A percentile compares a stretch with the other conserved stretches of the same genome.
phyloP scores from a whole-genome alignment of 345 rosid genomes.

The Excoecaria agallocha region DNA sequence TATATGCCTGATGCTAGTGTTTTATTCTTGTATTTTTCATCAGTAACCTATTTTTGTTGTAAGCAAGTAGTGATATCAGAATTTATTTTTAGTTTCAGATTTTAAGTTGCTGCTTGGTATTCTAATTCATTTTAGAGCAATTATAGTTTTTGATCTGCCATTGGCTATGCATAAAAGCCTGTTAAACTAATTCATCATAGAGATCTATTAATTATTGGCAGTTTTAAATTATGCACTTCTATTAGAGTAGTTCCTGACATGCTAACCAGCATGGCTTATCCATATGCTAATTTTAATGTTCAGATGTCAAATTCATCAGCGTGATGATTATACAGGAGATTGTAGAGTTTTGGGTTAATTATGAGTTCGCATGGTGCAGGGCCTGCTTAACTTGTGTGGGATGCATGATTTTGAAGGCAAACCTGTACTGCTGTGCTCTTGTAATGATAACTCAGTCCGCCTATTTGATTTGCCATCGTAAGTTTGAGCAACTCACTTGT shows the following conservation, averaged over 20 bases:
- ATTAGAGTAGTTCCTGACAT: not conserved
- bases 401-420: slow-evolving; percentile 78
- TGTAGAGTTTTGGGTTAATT: not conserved
- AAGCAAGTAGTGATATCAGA: not conserved
- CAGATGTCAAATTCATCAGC: not conserved
- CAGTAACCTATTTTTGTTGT: not conserved
- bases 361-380: slow-evolving; percentile 43
- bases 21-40: not conserved
- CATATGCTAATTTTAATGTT: not conserved
- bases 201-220: not conserved
- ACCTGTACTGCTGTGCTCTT: slow-evolving; percentile 75
- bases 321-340: not conserved
- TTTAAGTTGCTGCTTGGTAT: not conserved
- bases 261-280: not conserved
- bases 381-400: slow-evolving; percentile 71
- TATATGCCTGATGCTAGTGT: not conserved
- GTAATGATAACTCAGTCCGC: slow-evolving; percentile 70
- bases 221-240: not conserved
- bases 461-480: slow-evolving; percentile 89
- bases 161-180: not conserved
- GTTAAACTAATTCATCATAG: not conserved
- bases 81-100: not conserved
- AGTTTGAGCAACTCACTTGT: slow-evolving; percentile 26
- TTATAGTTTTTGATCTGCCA: not conserved
- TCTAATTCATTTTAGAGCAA: not conserved